A percentile compares a stretch with the other conserved stretches of the same genome.
Evolutionary conservation across 169 alveolate genomes (phyloP).

Genomic region (Plasmodium billcollinsi): DNA sequence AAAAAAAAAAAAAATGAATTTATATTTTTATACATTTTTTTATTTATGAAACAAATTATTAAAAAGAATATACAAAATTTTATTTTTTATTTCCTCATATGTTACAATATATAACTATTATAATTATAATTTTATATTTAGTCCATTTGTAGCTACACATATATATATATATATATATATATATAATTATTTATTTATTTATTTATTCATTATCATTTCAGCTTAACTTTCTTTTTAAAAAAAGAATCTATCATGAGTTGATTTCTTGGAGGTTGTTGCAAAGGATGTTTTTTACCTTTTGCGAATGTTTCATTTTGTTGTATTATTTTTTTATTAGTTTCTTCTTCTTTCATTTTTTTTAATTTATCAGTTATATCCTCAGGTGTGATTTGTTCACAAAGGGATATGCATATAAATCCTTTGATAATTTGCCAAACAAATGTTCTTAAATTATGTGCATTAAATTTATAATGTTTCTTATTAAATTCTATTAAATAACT

Average conservation of each 20-base stretch:
- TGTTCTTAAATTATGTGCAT: slow-evolving; percentile 33
- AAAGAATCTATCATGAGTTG: slow-evolving; percentile 64
- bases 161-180: too few relatives aligned
- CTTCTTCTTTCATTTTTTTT: slow-evolving; percentile 54
- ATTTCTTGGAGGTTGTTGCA: slow-evolving; percentile 33
- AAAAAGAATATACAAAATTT: too few relatives aligned
- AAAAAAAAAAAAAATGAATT: too few relatives aligned
- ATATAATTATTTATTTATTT: too few relatives aligned
- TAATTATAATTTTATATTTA: too few relatives aligned
- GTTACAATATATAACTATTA: too few relatives aligned
- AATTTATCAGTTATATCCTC: slow-evolving; percentile 32
- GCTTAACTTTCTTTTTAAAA: slow-evolving; percentile 44
- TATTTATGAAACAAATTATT: too few relatives aligned
- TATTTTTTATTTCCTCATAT: too few relatives aligned
- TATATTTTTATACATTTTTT: too few relatives aligned
- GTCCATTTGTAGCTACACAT: too few relatives aligned
- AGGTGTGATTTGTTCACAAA: slow-evolving; percentile 40
- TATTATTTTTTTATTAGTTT: slow-evolving; percentile 19
- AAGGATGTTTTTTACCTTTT: slow-evolving; percentile 45
- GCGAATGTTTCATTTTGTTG: slow-evolving; percentile 33
- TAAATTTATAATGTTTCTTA: slow-evolving; percentile 50
- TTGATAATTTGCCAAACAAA: slow-evolving; percentile 70
- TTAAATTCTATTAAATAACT: slow-evolving; percentile 37
- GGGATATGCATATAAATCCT: slow-evolving; percentile 55
- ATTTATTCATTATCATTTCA: too few relatives aligned